Percentiles rank a stretch among this genome's conserved stretches.
Conservation (phyloP, 176 grass and related monocot species). For the Ananas comosus region DNA sequence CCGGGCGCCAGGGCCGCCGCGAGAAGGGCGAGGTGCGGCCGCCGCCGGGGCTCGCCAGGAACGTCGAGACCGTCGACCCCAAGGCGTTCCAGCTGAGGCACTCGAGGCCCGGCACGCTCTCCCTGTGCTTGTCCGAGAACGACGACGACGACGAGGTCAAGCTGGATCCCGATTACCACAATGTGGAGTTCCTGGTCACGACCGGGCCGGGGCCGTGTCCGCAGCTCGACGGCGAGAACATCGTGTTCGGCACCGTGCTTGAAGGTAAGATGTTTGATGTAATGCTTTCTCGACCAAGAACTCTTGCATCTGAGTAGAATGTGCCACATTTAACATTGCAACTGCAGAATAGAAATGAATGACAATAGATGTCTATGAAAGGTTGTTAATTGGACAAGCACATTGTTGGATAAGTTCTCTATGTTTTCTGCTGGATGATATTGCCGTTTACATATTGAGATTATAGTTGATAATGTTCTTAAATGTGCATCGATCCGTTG, state of each 20-base stretch:
- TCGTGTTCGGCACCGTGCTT: conserved; percentile 91
- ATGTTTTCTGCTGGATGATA: too few species aligned
- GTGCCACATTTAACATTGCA: too few species aligned
- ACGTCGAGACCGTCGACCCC: conserved; percentile 56
- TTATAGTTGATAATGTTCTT: too few species aligned
- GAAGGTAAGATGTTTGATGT: conserved; percentile 54
- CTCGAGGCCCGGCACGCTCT: conserved; percentile 65
- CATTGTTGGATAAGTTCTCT: too few species aligned
- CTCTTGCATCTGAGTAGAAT: neutral
- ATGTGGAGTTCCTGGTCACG: conserved; percentile 94
- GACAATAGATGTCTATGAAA: too few species aligned
- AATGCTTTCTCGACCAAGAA: neutral
- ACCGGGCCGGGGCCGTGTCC: conserved; percentile 83
- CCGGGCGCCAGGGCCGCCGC: conserved; percentile 59
- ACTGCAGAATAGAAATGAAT: too few species aligned
- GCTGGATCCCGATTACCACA: conserved; percentile 72
- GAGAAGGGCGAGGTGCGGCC: conserved; percentile 75
- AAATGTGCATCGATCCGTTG: too few species aligned
- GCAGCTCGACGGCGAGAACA: conserved; percentile 83
- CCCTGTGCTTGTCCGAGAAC: conserved; percentile 78
- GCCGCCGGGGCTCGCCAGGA: conserved; percentile 48
- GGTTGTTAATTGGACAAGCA: too few species aligned
- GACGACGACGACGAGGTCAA: conserved; percentile 73
- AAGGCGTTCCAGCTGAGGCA: conserved; percentile 77
- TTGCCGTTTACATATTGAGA: too few species aligned